These are phyloP conservation scores for Bipolaris zeicola DNA, from an alignment of 2,329 filamentous ascomycete species.

Conservation along the genomic window DNA sequence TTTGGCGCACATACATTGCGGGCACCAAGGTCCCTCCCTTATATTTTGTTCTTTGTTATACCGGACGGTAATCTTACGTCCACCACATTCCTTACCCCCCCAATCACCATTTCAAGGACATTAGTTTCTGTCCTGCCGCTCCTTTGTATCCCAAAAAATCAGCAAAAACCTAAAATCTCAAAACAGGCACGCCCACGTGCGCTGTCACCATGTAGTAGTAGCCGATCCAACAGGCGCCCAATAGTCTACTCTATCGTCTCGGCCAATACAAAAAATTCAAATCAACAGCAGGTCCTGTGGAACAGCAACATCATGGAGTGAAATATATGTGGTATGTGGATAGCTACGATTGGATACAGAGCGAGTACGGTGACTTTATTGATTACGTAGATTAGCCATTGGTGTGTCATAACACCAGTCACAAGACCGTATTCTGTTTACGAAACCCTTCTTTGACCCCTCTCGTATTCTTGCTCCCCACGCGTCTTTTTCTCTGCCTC, in stretches of 20 bases:
- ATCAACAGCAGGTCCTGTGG: not conserved
- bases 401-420: too few species aligned
- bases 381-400: too few species aligned
- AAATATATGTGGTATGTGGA: not conserved
- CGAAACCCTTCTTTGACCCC: too few species aligned
- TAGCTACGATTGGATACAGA: not conserved
- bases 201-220: not conserved
- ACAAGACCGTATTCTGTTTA: too few species aligned
- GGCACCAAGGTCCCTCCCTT: slow-evolving; percentile 20
- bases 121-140: slow-evolving; percentile 19
- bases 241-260: slow-evolving; percentile 5
- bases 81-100: slow-evolving; percentile 18
- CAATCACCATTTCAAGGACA: slow-evolving; percentile 3
- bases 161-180: not conserved
- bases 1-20: slow-evolving; percentile 15
- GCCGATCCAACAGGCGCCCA: not conserved
- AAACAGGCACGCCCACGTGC: not conserved
- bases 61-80: slow-evolving; percentile 25
- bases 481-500: too few species aligned
- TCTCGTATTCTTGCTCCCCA: too few species aligned
- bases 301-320: not conserved
- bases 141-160: slow-evolving; percentile 2
- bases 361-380: too few species aligned
- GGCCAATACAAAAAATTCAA: slow-evolving; percentile 3
- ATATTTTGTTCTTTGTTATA: slow-evolving; percentile 13